Evolutionary conservation across 306 rosid species (phyloP).

Genomic region (Echinosophora koreensis): DNA sequence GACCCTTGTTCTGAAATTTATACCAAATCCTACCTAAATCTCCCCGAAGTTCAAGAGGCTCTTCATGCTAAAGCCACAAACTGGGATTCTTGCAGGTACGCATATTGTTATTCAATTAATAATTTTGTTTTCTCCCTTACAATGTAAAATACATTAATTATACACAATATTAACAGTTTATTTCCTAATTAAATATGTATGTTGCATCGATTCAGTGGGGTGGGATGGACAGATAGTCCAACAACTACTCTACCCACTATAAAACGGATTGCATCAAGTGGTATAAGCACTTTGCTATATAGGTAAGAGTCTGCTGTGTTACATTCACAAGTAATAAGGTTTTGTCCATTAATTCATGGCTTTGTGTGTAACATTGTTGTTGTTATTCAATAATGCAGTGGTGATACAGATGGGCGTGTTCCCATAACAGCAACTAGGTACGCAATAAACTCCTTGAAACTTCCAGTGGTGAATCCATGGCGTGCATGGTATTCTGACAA

Average conservation of each 20-base stretch:
- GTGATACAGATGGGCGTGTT: slow-evolving; percentile 63
- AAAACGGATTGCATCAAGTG: slow-evolving; percentile 44
- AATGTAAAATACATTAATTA: slow-evolving; percentile 21
- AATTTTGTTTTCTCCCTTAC: neutral
- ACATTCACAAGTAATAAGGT: neutral
- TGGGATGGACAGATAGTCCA: slow-evolving; percentile 59
- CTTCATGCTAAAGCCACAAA: slow-evolving; percentile 55
- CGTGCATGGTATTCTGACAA: slow-evolving; percentile 59
- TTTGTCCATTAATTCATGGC: neutral
- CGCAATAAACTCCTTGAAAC: slow-evolving; percentile 53
- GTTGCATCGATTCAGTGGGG: slow-evolving; percentile 38
- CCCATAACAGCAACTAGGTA: slow-evolving; percentile 68
- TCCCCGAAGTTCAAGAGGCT: slow-evolving; percentile 63
- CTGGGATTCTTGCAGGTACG: slow-evolving; percentile 67
- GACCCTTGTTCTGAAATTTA: slow-evolving; percentile 68
- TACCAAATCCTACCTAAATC: slow-evolving; percentile 58
- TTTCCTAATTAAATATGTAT: neutral
- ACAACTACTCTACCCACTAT: slow-evolving; percentile 47
- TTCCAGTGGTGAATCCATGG: slow-evolving; percentile 55
- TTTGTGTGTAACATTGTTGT: slow-evolving; percentile 11
- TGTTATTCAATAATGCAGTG: slow-evolving; percentile 53
- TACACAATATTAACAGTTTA: neutral
- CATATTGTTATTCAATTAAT: neutral
- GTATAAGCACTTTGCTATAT: slow-evolving; percentile 43
- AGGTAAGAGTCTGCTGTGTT: slow-evolving; percentile 21